A percentile compares a stretch with the other conserved stretches of the same genome.
phyloP scores from a whole-genome alignment of 768 basidiomycete genomes.

The Crassisporium funariophilum region DNA sequence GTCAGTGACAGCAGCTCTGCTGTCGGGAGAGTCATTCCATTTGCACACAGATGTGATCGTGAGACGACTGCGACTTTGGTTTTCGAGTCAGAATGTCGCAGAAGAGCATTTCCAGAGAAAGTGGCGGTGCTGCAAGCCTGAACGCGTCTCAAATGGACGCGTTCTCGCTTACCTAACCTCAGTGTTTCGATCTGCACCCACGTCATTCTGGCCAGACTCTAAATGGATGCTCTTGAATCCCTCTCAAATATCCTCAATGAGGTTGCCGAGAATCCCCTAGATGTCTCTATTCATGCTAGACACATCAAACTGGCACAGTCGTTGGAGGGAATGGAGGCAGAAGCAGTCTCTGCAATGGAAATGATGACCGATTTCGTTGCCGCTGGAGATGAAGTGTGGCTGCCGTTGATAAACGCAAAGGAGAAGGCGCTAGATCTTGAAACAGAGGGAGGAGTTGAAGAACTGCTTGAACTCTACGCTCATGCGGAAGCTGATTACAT shows the following conservation, averaged over 20 bases:
- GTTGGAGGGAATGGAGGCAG: constrained; percentile 57
- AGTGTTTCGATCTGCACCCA: too few relatives aligned
- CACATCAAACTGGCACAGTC: constrained; percentile 66
- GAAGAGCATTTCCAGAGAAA: too few relatives aligned
- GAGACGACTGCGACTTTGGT: constrained; percentile 1
- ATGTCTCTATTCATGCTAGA: constrained; percentile 63
- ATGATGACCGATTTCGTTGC: constrained; percentile 66
- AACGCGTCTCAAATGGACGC: too few relatives aligned
- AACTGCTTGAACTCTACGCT: constrained; percentile 61
- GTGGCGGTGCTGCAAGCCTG: too few relatives aligned
- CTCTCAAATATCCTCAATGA: constrained; percentile 59
- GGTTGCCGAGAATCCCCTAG: constrained; percentile 60
- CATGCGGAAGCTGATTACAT: constrained; percentile 77
- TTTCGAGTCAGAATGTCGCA: background rate
- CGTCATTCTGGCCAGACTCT: too few relatives aligned
- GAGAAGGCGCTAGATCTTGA: constrained; percentile 50
- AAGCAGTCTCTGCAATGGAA: constrained; percentile 62
- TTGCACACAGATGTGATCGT: constrained; percentile 3
- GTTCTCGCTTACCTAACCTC: too few relatives aligned
- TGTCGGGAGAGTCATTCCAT: constrained; percentile 6
- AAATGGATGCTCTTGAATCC: constrained; percentile 62
- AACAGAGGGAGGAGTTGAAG: constrained; percentile 51
- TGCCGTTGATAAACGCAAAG: constrained; percentile 64
- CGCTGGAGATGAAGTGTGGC: constrained; percentile 72
- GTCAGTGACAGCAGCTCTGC: background rate